Percentiles rank a stretch among this genome's conserved stretches.
phyloP scores from a whole-genome alignment of 257 asterid species.

The Solanum chiquidenum region DNA sequence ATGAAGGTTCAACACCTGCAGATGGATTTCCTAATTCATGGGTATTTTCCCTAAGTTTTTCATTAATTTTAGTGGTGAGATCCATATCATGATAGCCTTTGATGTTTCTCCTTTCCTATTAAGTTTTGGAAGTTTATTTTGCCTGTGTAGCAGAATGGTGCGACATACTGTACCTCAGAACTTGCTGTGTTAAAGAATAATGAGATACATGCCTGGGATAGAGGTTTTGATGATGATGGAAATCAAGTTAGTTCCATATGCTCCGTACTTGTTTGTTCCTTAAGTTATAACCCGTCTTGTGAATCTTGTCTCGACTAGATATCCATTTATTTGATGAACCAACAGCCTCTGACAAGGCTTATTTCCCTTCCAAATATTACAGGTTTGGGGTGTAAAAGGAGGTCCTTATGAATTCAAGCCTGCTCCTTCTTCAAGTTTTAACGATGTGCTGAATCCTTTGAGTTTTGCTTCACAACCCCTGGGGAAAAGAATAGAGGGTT shows the following conservation, averaged over 20 bases:
- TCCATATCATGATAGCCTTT: neutral
- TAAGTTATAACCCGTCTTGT: neutral
- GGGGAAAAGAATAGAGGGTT: constrained; percentile 47
- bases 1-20: constrained; percentile 85
- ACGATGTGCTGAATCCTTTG: constrained; percentile 43
- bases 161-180: constrained; percentile 30
- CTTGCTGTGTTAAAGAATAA: constrained; percentile 67
- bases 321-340: neutral
- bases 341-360: neutral
- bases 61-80: neutral
- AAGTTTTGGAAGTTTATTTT: neutral
- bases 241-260: constrained; percentile 49
- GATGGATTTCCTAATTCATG: constrained; percentile 70
- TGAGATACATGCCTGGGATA: constrained; percentile 86
- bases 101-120: neutral
- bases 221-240: constrained; percentile 78
- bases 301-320: neutral
- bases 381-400: constrained; percentile 94
- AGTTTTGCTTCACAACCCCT: constrained; percentile 37
- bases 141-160: constrained; percentile 23
- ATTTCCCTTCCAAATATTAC: neutral
- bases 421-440: constrained; percentile 67
- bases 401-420: constrained; percentile 89
- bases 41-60: constrained; percentile 9
- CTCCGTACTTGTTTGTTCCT: neutral